Evolutionary conservation across 371 early-diverging fungal genomes (phyloP).

Genomic region (Thermomucor indicae-seudaticae): DNA sequence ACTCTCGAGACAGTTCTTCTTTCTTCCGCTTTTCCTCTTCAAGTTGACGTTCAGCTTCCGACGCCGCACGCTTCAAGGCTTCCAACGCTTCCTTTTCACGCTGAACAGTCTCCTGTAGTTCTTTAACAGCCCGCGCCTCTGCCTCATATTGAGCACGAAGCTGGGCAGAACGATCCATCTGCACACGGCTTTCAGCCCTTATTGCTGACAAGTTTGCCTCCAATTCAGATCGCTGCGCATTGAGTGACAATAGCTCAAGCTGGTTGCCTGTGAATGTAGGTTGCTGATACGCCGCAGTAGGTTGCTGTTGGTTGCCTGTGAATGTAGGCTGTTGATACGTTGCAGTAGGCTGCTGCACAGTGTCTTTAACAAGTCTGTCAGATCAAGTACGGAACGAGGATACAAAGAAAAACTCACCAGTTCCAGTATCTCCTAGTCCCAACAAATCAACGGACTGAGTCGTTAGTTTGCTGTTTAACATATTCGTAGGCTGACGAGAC

Average conservation of each 20-base stretch:
- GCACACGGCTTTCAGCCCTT: slow-evolving; percentile 14
- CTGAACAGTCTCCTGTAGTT: slow-evolving; percentile 18
- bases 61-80: slow-evolving; percentile 24
- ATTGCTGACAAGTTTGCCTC: slow-evolving; percentile 12
- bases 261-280: slow-evolving; percentile 4
- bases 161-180: slow-evolving; percentile 18
- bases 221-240: slow-evolving; percentile 9
- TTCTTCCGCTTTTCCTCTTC: slow-evolving; percentile 24
- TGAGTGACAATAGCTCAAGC: too few relatives aligned
- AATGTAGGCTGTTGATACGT: not conserved
- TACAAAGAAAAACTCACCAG: too few relatives aligned
- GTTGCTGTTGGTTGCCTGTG: not conserved
- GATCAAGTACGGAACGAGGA: too few relatives aligned
- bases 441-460: slow-evolving; percentile 16
- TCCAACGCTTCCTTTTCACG: slow-evolving; percentile 27
- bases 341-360: too few relatives aligned
- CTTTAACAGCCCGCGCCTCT: slow-evolving; percentile 22
- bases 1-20: slow-evolving; percentile 21
- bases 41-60: slow-evolving; percentile 31
- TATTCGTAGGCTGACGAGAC: slow-evolving; percentile 3
- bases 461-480: too few relatives aligned
- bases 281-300: slow-evolving; percentile 3
- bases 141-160: slow-evolving; percentile 17
- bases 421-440: slow-evolving; percentile 18
- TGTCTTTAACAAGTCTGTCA: too few relatives aligned